These are phyloP conservation scores for Globisporangium orthogonon DNA, from an alignment of 352 stramenopile species.

Conservation along the genomic window DNA sequence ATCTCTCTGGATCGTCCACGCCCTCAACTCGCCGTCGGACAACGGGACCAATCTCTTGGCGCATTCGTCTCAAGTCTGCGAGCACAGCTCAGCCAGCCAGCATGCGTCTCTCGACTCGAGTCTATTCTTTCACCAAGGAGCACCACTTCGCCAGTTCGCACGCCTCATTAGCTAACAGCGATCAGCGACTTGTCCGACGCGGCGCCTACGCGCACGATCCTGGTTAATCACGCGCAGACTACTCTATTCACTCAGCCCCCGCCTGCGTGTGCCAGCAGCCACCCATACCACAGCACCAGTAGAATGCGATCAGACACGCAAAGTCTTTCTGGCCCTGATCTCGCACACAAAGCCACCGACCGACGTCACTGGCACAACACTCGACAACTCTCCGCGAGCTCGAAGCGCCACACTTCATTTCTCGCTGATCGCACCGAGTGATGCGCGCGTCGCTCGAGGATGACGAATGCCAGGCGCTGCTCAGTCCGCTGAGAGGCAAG, in stretches of 20 bases:
- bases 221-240: not conserved
- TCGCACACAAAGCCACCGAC: no score
- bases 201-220: not conserved
- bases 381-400: not conserved
- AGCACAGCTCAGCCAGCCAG: not conserved
- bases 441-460: slow-evolving; percentile 9
- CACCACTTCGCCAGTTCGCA: not conserved
- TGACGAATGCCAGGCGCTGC: slow-evolving; percentile 4
- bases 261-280: not conserved
- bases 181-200: not conserved
- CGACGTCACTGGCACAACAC: not conserved
- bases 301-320: not conserved
- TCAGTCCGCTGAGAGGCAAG: slow-evolving; percentile 4
- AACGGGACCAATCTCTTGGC: not conserved
- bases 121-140: no score
- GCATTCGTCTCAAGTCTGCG: not conserved
- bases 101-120: no score
- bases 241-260: not conserved
- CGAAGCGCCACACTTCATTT: slow-evolving; percentile 1
- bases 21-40: not conserved
- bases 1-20: not conserved
- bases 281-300: not conserved
- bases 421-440: not conserved
- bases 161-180: not conserved
- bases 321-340: no score